Base-by-base conservation (phyloP, 177 flowering plant species). In the Tripterygium wilfordii region DNA sequence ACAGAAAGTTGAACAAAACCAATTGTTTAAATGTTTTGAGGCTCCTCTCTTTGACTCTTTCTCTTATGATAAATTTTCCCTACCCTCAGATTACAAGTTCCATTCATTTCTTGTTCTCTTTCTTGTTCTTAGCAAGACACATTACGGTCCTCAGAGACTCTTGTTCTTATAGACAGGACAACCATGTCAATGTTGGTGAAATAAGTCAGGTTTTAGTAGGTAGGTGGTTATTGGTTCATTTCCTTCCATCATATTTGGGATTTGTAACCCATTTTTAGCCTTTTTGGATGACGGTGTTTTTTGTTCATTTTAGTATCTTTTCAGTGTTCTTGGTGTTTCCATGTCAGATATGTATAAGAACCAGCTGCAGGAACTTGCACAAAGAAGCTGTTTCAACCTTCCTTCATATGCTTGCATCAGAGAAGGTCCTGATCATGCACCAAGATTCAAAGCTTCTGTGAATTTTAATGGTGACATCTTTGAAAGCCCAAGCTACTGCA, bases 401-500 rank as follows among this genome's bases (percentile, higher is more conserved):
- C 78, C 81, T n/a, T 67, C 71, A 30, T 76, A 76, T 55, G 54
- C 73, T 7, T 76, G 78, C 49, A 54, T 65, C 29, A 64, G 81
- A 51, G 74, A 72, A 60, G 81, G 81, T 7, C 81, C 81, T 22
- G 81, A 76, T 61, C 81, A 76, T 63, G 81, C 81, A 10, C 81
- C 78, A 6, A 62, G 81, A 38, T 76, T 76, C 71, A 76, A 55
- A 60, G 81, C 78, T 36, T 61, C 75, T 45, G 81, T 76, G 20
- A 76, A 76, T 52, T 76, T 76, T 61, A 76, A 76, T 57, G 81
- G 81, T 9, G 81, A 76, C 56, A 67, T 65, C 65, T 76, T 72
- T 51, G 76, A 67, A 28, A 60, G 78, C 17, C 71, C 76, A 9
- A 62, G 52, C 52, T 76, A 72, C 42, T 69, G 81, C 51, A 42